Evolutionary conservation across 2,329 filamentous ascomycete species (phyloP).

Genomic region (Ceratocystis ficicola): DNA sequence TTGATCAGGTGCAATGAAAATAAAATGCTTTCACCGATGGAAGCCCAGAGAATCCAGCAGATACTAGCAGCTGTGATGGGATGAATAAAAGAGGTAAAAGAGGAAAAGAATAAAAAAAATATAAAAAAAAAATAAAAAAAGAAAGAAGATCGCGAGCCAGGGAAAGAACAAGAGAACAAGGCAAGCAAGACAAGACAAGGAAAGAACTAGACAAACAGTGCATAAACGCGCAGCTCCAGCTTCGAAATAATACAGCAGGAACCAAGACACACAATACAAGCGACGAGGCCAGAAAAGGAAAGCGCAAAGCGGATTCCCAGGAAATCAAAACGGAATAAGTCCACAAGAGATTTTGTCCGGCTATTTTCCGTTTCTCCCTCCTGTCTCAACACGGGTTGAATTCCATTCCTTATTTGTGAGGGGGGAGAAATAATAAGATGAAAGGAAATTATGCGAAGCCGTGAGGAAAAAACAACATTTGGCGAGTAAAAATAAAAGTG

Average conservation of each 20-base stretch:
- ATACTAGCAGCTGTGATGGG: not conserved
- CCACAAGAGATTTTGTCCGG: not conserved
- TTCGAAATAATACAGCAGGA: slow-evolving; percentile 2
- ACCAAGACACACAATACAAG: slow-evolving; percentile 5
- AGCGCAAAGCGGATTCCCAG: not conserved
- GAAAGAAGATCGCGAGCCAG: not conserved
- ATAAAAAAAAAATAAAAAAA: slow-evolving; percentile 6
- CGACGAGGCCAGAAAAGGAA: not conserved
- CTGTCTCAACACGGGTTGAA: not conserved
- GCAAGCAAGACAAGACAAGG: slow-evolving; percentile 4
- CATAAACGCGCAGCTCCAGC: not conserved
- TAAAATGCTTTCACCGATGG: not conserved
- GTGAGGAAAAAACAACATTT: not conserved
- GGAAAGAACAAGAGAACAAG: slow-evolving; percentile 5
- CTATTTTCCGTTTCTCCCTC: not conserved
- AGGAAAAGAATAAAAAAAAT: too few relatives aligned
- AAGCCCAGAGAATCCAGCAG: not conserved
- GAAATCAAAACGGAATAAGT: not conserved
- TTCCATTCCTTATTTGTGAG: not conserved
- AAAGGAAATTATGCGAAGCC: slow-evolving; percentile 4
- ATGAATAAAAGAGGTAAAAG: not conserved
- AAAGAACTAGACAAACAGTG: slow-evolving; percentile 4
- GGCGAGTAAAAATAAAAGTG: not conserved
- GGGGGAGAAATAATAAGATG: slow-evolving; percentile 2
- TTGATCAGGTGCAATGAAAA: not conserved